These are phyloP conservation scores for Plasmodium gallinaceum DNA, from an alignment of 169 alveolate species.

Conservation along the genomic window DNA sequence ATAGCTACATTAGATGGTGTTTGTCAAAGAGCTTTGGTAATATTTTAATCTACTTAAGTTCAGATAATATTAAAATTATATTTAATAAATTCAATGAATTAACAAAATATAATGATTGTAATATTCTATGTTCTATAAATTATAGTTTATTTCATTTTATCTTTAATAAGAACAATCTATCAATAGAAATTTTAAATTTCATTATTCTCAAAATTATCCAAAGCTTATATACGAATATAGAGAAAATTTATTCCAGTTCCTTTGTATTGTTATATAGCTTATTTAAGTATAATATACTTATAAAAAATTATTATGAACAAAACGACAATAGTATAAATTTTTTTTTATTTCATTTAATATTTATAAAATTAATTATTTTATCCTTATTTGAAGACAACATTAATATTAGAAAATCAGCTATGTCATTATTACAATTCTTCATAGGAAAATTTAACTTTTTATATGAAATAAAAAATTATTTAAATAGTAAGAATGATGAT, in stretches of 20 bases:
- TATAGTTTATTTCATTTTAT: slow-evolving; percentile 64
- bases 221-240: slow-evolving; percentile 43
- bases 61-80: slow-evolving; percentile 4
- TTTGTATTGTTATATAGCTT: slow-evolving; percentile 65
- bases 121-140: slow-evolving; percentile 35
- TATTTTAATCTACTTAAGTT: slow-evolving; percentile 33
- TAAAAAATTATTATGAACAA: slow-evolving; percentile 20
- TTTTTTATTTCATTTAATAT: slow-evolving; percentile 56
- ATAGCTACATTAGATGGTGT: slow-evolving; percentile 57
- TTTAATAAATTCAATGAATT: slow-evolving; percentile 30
- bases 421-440: slow-evolving; percentile 47
- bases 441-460: slow-evolving; percentile 68
- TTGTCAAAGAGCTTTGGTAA: slow-evolving; percentile 66
- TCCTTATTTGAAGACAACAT: slow-evolving; percentile 66
- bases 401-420: slow-evolving; percentile 66
- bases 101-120: slow-evolving; percentile 53
- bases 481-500: not conserved
- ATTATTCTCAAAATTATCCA: slow-evolving; percentile 15
- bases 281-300: slow-evolving; percentile 46
- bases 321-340: slow-evolving; percentile 5
- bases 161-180: slow-evolving; percentile 25
- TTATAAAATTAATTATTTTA: slow-evolving; percentile 34
- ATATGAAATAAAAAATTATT: not conserved
- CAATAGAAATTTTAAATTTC: slow-evolving; percentile 25
- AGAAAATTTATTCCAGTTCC: slow-evolving; percentile 33